Evolutionary conservation across 805 yeast genomes (phyloP).

Genomic region (Saccharomycopsis vini): DNA sequence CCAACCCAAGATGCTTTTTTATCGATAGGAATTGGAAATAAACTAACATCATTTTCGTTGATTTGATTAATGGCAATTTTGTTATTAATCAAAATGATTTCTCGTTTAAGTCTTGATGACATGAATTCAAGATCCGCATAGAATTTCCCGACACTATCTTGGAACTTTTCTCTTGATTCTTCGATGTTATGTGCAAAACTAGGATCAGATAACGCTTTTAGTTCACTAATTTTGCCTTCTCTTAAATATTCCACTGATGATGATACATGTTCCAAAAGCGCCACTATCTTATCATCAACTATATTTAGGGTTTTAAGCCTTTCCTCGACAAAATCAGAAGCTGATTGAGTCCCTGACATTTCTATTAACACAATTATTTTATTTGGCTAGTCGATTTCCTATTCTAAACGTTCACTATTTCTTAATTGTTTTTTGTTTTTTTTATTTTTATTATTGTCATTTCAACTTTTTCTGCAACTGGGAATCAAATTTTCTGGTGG

Average conservation of each 20-base stretch:
- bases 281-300: conserved; percentile 44
- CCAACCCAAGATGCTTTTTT: conserved; percentile 67
- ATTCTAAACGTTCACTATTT: too few species aligned
- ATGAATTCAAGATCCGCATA: conserved; percentile 48
- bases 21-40: conserved; percentile 60
- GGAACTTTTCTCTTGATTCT: conserved; percentile 32
- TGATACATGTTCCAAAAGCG: conserved; percentile 42
- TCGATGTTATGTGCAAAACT: conserved; percentile 21
- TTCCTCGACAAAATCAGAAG: conserved; percentile 33
- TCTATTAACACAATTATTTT: too few species aligned
- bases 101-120: conserved; percentile 53
- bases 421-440: too few species aligned
- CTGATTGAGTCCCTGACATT: too few species aligned
- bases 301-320: conserved; percentile 43
- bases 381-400: too few species aligned
- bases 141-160: conserved; percentile 36
- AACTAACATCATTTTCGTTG: conserved; percentile 38
- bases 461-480: too few species aligned
- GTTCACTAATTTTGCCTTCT: conserved; percentile 26
- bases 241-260: conserved; percentile 35
- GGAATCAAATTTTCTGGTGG: too few species aligned
- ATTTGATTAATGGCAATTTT: conserved; percentile 41
- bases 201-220: conserved; percentile 9
- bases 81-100: conserved; percentile 56
- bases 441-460: too few species aligned